Base-by-base conservation (phyloP, 768 basidiomycete genomes). In the Coprinopsis sp. region DNA sequence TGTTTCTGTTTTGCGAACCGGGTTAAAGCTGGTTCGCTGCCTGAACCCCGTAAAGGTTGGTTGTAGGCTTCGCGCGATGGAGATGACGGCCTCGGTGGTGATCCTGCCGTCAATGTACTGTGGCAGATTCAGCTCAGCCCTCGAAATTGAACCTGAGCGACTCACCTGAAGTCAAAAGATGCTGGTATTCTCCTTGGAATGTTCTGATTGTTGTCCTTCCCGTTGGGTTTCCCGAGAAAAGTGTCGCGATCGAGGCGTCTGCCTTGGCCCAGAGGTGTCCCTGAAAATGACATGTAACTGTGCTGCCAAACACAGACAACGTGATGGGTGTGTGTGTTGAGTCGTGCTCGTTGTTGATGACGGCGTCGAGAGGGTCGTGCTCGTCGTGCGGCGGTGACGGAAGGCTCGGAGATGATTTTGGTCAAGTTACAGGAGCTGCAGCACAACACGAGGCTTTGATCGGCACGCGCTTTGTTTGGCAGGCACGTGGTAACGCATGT, bases 171-270 rank as follows among this genome's bases (percentile, higher is more conserved):
- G 49, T 81, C 68, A 71, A 86, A 87, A 4, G 84, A 84, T 3
- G 77, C 64, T 19, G 81, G 76, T 13, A 73, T 68, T n/a, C 65
- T 55, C 51, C 66, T 65, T 21, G 73, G 68, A 39, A 63, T 64
- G 24, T 65, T 64, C 16, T 63, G 65, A 44, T 66, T 65, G 53
- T 60, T 63, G 40, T 54, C 62, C 55, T 54, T 65, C 16, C 65
- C 64, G 43, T 64, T 60, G 47, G 65, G 65, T 71, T 84, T 87
- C 50, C 81, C 82, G 63, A 87, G 79, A 61, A 91, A 89, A 41
- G 84, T 75, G 63, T 73, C 71, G 64, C 84, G 86, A 77, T 88
- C 86, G 63, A 89, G 79, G 71, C 87, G 82, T 77, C 87, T 84
- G 73, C 82, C 84, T 81, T 87, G 83, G 69, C 82, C 84, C 55